These are phyloP conservation scores for Scutellaria galericulata DNA, from an alignment of 257 asterid species.

Conservation along the genomic window DNA sequence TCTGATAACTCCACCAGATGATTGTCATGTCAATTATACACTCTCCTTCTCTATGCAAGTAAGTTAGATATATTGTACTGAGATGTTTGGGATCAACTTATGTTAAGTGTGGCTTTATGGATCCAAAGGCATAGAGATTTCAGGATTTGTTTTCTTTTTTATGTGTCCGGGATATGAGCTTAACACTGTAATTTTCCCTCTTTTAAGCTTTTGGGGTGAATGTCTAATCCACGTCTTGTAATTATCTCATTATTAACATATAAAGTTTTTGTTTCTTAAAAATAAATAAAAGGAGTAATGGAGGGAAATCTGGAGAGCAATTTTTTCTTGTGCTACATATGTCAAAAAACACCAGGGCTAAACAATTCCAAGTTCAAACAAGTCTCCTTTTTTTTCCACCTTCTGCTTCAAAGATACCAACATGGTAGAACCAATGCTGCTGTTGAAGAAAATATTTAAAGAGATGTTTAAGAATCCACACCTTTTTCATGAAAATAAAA, in stretches of 20 bases:
- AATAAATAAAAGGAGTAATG: background rate
- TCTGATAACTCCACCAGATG: slow-evolving; percentile 93
- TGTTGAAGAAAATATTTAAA: slow-evolving; percentile 13
- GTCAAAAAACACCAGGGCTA: slow-evolving; percentile 9
- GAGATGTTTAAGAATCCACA: slow-evolving; percentile 33
- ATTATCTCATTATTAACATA: no score
- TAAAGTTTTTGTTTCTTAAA: no score
- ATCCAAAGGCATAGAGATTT: no score
- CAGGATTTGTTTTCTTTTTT: no score
- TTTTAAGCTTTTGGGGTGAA: no score
- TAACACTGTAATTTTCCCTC: no score
- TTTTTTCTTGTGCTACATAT: slow-evolving; percentile 17
- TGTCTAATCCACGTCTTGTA: no score
- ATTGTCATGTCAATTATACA: slow-evolving; percentile 95
- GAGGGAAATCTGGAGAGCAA: slow-evolving; percentile 9
- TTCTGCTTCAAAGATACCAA: slow-evolving; percentile 20
- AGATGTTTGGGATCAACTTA: no score
- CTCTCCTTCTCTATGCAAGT: slow-evolving; percentile 91
- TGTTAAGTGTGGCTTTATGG: no score
- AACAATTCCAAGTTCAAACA: slow-evolving; percentile 6
- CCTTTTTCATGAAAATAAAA: slow-evolving; percentile 22
- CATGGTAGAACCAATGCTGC: background rate
- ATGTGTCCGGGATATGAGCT: no score
- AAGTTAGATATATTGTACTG: slow-evolving; percentile 43
- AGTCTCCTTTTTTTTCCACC: slow-evolving; percentile 1